Evolutionary conservation across 768 basidiomycete species (phyloP), one percentile per base, ranked within the genome.

Genomic region (Coprinellus micaceus): DNA sequence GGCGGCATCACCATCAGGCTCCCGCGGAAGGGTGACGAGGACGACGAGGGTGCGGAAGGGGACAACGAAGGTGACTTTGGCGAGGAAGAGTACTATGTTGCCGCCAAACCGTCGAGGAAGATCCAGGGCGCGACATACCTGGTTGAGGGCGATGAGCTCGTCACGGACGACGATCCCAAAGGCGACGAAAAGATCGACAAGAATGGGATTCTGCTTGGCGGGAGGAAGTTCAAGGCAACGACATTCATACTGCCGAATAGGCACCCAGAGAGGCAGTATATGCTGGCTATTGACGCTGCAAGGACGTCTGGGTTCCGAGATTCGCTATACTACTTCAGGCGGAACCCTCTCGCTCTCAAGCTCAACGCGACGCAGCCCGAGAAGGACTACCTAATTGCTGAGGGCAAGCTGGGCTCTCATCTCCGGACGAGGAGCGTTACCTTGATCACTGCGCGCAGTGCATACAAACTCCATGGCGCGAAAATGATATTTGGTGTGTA

Each of bases 261-360:
- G 21, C 86, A 98, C 64, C 86, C 93, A 9, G 82, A 90, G 25
- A 82, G 88, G 44, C 78, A 84, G 58, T 99, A 97, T 73, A 91
- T 97, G 83, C 89, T 98, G 40, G 94, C 96, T 21, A 98, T 99
- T 57, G 97, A 99, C 66, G 96, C 94, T 2, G 97, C 97, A 0
- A 85, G 96, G 25, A 91, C 92, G 9, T 95, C 93, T 19, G 97
- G 97, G 3, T 98, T 94, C 73, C 84, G 94, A 47, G 97, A 98
- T 70, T 98, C 97, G 9, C 76, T 98, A n/a, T 97, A 98, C 71
- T 98, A 98, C 71, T 95, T 98, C 73, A 88, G 97, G 2, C 83
- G 94, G 5, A 97, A 96, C 60, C 84, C 85, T 0, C 84, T 93
- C 26, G 89, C 96, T 15, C 79, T 94, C 76, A 98, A 98, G 71